phyloP scores from a whole-genome alignment of 2,329 filamentous ascomycete species.

The Colletotrichum magnum region DNA sequence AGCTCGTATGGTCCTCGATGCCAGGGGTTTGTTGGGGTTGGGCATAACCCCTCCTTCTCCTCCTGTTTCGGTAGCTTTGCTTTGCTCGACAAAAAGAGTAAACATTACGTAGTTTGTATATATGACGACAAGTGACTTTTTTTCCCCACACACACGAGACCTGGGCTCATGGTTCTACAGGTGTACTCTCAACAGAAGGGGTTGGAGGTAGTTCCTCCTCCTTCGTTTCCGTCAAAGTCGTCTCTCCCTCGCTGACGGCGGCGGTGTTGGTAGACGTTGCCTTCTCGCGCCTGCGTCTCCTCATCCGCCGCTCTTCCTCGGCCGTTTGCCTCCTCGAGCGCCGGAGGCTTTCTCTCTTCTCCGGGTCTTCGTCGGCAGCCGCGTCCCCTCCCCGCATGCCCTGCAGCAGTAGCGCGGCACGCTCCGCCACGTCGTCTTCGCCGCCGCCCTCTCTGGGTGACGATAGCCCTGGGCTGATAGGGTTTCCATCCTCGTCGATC shows the following conservation, averaged over 20 bases:
- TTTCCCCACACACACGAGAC: constrained; percentile 17
- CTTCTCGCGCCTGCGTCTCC: constrained; percentile 77
- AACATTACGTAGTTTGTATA: constrained; percentile 42
- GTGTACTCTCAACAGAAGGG: constrained; percentile 40
- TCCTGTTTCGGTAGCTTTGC: constrained; percentile 12
- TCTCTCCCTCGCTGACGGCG: constrained; percentile 38
- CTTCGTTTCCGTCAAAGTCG: constrained; percentile 35
- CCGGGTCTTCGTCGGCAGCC: constrained; percentile 64
- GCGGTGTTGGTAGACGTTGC: constrained; percentile 56
- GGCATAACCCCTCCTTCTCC: constrained; percentile 21
- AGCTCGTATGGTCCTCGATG: neutral
- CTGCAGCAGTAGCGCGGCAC: constrained; percentile 86
- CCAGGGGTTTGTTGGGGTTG: neutral
- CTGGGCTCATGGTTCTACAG: constrained; percentile 40
- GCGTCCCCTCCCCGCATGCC: constrained; percentile 80
- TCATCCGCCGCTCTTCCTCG: constrained; percentile 80
- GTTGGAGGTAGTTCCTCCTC: constrained; percentile 41
- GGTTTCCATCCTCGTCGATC: constrained; percentile 63
- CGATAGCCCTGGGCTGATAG: constrained; percentile 65
- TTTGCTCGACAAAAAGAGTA: constrained; percentile 37
- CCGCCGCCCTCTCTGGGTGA: constrained; percentile 61
- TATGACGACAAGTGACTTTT: constrained; percentile 31
- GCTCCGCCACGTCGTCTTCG: constrained; percentile 84
- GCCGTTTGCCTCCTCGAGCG: constrained; percentile 77
- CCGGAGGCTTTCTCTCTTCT: constrained; percentile 73